A percentile compares a stretch with the other conserved stretches of the same genome.
phyloP scores from a whole-genome alignment of 2,329 filamentous ascomycete species.

The Colletotrichum kahawae region DNA sequence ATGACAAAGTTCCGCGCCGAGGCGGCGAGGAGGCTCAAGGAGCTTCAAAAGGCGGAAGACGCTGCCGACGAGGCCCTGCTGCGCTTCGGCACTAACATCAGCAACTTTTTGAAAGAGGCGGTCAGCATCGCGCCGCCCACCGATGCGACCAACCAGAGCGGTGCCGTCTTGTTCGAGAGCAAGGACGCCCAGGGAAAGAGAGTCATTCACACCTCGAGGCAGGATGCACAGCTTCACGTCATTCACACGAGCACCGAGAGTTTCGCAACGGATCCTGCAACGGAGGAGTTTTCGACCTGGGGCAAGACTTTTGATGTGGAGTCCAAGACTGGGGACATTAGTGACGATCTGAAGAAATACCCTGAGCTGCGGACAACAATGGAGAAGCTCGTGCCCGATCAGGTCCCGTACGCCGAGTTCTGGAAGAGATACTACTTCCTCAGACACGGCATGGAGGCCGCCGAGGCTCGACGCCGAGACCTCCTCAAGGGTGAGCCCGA shows the following conservation, averaged over 20 bases:
- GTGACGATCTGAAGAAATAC: constrained; percentile 82
- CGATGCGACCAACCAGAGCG: constrained; percentile 52
- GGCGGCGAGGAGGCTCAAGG: constrained; percentile 82
- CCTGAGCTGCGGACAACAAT: constrained; percentile 85
- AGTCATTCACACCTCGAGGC: constrained; percentile 91
- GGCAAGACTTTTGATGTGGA: constrained; percentile 78
- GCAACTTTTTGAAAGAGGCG: constrained; percentile 88
- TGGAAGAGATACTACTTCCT: constrained; percentile 98
- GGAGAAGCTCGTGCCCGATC: constrained; percentile 94
- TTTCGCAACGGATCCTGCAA: constrained; percentile 81
- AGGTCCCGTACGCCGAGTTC: constrained; percentile 86
- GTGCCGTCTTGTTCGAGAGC: constrained; percentile 85
- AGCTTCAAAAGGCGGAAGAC: constrained; percentile 91
- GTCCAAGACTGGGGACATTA: constrained; percentile 83
- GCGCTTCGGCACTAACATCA: constrained; percentile 87
- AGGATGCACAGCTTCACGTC: constrained; percentile 94
- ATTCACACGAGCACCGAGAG: constrained; percentile 86
- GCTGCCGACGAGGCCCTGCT: constrained; percentile 94
- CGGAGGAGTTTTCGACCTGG: constrained; percentile 78
- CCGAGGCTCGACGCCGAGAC: constrained; percentile 87
- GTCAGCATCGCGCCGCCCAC: constrained; percentile 83
- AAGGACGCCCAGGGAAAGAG: constrained; percentile 89
- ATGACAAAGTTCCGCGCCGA: constrained; percentile 78
- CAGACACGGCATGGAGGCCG: constrained; percentile 88
- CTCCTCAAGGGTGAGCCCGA: constrained; percentile 79